phyloP scores from a whole-genome alignment of 257 asterid genomes.

The Ballota nigra region DNA sequence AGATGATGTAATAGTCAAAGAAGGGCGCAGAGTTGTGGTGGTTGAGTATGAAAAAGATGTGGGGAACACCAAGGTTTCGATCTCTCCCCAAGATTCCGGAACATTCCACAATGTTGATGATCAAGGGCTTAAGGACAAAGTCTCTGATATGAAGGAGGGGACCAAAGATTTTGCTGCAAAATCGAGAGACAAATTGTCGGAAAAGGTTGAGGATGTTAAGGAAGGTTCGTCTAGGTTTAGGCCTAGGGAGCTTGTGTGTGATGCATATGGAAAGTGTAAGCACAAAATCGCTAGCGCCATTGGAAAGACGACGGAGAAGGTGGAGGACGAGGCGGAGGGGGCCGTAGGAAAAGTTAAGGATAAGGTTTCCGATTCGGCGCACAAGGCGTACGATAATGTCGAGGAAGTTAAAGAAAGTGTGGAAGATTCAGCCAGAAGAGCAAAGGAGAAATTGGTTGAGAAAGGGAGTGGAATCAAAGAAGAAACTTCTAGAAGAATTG shows the following conservation, averaged over 20 bases:
- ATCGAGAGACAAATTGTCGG: slow-evolving; percentile 20
- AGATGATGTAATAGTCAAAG: slow-evolving; percentile 44
- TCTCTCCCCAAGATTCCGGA: slow-evolving; percentile 46
- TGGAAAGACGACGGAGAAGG: slow-evolving; percentile 36
- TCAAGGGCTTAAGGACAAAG: slow-evolving; percentile 8
- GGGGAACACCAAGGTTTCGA: slow-evolving; percentile 46
- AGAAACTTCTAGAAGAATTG: slow-evolving; percentile 9
- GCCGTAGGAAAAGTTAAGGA: slow-evolving; percentile 29
- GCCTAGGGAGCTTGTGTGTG: slow-evolving; percentile 55
- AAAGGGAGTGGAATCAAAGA: neutral
- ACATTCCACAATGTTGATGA: too few species aligned
- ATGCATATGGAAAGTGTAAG: slow-evolving; percentile 52
- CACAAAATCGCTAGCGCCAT: slow-evolving; percentile 36
- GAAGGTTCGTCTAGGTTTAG: slow-evolving; percentile 13
- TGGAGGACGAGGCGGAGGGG: slow-evolving; percentile 20
- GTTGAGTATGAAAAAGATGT: slow-evolving; percentile 55
- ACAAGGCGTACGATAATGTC: slow-evolving; percentile 27
- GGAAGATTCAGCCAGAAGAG: slow-evolving; percentile 15
- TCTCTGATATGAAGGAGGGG: slow-evolving; percentile 19
- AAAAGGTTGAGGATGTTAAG: slow-evolving; percentile 14
- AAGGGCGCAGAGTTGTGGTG: slow-evolving; percentile 55
- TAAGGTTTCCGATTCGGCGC: slow-evolving; percentile 12
- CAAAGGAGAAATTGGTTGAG: slow-evolving; percentile 8
- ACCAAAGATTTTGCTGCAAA: neutral
- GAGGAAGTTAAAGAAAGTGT: slow-evolving; percentile 33